Evolutionary conservation across 2,329 filamentous ascomycete genomes (phyloP).

Genomic region (Aureobasidium vineae): DNA sequence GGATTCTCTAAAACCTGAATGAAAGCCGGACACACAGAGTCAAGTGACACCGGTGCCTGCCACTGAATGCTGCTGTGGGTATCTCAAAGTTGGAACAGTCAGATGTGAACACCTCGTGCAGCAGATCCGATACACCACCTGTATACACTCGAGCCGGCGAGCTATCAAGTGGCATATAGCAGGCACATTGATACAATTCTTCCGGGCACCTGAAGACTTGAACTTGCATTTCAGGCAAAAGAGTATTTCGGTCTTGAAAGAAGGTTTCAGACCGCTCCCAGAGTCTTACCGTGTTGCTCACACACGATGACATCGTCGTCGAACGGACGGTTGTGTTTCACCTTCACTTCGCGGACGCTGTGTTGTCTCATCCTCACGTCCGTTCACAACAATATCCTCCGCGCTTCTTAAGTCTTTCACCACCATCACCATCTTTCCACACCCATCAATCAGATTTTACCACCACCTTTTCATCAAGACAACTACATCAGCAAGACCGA

Average conservation of each 20-base stretch:
- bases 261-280: not conserved
- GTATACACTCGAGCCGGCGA: not conserved
- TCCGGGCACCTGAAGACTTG: not conserved
- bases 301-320: not conserved
- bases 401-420: not conserved
- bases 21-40: not conserved
- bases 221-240: not conserved
- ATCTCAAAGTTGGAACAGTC: not conserved
- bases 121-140: no score
- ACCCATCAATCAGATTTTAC: not conserved
- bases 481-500: no score
- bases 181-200: no score
- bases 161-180: not conserved
- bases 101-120: not conserved
- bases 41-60: not conserved
- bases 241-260: not conserved
- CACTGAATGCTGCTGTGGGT: not conserved
- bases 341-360: not conserved
- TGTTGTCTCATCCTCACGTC: not conserved
- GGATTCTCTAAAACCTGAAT: not conserved
- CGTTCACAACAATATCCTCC: not conserved
- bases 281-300: not conserved
- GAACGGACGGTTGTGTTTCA: not conserved
- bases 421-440: not conserved
- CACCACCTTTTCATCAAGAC: not conserved